Conservation (phyloP, 352 stramenopile genomes). For the Sclerospora graminicola region DNA sequence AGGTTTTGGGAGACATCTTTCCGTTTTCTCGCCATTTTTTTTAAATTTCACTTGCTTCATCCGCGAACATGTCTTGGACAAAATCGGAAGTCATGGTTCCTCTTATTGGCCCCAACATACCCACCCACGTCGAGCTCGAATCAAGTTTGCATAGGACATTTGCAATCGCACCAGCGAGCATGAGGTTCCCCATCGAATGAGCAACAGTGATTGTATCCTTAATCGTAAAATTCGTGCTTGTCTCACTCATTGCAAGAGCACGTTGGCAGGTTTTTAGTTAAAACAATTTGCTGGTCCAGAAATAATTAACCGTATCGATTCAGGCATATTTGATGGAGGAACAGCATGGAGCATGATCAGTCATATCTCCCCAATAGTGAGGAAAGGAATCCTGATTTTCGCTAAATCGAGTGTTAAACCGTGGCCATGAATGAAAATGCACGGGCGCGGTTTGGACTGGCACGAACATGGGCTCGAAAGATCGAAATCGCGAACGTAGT, state of each 20-base stretch:
- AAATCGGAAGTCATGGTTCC: constrained; percentile 38
- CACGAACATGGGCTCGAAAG: neutral
- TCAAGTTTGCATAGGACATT: too few species aligned
- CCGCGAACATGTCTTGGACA: constrained; percentile 22
- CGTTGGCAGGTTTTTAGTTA: constrained; percentile 27
- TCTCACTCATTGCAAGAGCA: constrained; percentile 13
- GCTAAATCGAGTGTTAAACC: too few species aligned
- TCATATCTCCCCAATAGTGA: constrained; percentile 27
- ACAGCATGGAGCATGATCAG: constrained; percentile 25
- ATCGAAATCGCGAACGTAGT: neutral
- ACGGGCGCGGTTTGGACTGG: neutral
- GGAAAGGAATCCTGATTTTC: constrained; percentile 7
- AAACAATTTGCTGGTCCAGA: constrained; percentile 18
- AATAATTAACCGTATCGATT: constrained; percentile 24
- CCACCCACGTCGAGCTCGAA: too few species aligned
- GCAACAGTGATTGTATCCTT: too few species aligned
- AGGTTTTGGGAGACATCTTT: too few species aligned
- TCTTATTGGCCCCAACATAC: constrained; percentile 23
- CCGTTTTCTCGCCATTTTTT: constrained; percentile 13
- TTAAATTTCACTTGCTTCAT: constrained; percentile 4
- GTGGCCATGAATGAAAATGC: too few species aligned
- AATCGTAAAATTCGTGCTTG: constrained; percentile 3
- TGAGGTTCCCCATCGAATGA: constrained; percentile 35
- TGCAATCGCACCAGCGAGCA: too few species aligned
- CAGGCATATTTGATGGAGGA: constrained; percentile 19